Percentiles rank a stretch among this genome's conserved stretches.
These are phyloP conservation scores for Rhodamnia argentea DNA, from an alignment of 345 rosid species.

Conservation along the genomic window DNA sequence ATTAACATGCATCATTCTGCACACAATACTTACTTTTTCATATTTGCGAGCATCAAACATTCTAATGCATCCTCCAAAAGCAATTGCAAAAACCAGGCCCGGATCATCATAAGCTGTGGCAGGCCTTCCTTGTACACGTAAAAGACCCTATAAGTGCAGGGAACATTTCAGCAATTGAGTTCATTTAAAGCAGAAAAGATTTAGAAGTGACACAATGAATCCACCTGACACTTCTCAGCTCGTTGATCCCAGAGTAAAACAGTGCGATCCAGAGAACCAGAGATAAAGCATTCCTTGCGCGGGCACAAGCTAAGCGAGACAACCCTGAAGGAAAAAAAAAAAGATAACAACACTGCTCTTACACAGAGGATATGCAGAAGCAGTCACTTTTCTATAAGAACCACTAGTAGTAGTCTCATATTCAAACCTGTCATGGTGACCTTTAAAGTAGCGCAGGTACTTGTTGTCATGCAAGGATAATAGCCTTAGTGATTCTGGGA, in stretches of 20 bases:
- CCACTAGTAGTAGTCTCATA: background rate
- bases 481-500: constrained; percentile 78
- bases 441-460: constrained; percentile 92
- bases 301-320: constrained; percentile 90
- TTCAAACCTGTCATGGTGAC: constrained; percentile 94
- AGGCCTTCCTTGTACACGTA: constrained; percentile 87
- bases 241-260: constrained; percentile 98
- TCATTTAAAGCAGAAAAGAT: background rate
- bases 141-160: constrained; percentile 35
- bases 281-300: constrained; percentile 77
- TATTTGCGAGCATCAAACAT: constrained; percentile 90
- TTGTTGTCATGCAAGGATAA: constrained; percentile 93
- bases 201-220: background rate
- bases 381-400: background rate
- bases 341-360: background rate
- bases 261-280: constrained; percentile 95
- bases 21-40: constrained; percentile 59
- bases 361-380: background rate
- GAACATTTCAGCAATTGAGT: background rate
- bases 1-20: background rate
- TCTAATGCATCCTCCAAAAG: constrained; percentile 87
- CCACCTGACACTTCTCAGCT: constrained; percentile 93
- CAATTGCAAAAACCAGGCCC: constrained; percentile 81
- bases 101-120: constrained; percentile 96
- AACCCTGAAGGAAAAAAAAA: constrained; percentile 39